Base-by-base conservation (phyloP, 331 rosid species). In the Quercus tomentella region DNA sequence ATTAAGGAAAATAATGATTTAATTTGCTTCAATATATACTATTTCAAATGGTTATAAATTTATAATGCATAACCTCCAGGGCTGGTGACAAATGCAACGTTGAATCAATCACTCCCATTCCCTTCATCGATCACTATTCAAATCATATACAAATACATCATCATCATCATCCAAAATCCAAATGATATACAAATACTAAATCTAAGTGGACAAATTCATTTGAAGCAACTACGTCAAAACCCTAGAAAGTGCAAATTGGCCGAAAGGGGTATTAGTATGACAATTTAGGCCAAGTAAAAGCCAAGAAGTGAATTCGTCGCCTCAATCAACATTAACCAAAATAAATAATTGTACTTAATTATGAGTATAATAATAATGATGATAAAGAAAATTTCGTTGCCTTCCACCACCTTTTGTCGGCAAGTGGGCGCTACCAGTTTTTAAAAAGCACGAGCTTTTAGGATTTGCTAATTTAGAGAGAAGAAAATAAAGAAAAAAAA, bases 401-500 rank as follows among this genome's bases (percentile, higher is more conserved):
- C 33, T 49, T 55, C 75, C 80, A 35, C 78, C 5, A 54, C 33
- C 26, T 5, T 79, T 56, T 56, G 87, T 76, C 84, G 83, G 81
- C 73, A 26, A 22, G 23, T 14, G n/a, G 35, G 33, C 49, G 22
- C 14, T 35, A 10, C 26, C 30, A 43, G 45, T 20, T 23, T 35
- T 23, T 70, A n/a, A 63, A 49, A 10, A 15, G 66, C 82, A 82
- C 76, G 66, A 55, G 79, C 4, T 66, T 62, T 58, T 7, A 21
- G 10, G 11, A 57, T 41, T 41, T 41, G 49, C 49, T 9, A 41
- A 41, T 41, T 41, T 6, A 72, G 30, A 72, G 49, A 77, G 41
- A 41, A 15, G 18, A 22, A 18, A 65, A 49, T 14, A 56, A 35
- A 52, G 2, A 55, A 60, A 71, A 79, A 76, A 49, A 49, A 4